phyloP scores from a whole-genome alignment of 192 early-diverging fungal species.

The Kappamyces sp. region DNA sequence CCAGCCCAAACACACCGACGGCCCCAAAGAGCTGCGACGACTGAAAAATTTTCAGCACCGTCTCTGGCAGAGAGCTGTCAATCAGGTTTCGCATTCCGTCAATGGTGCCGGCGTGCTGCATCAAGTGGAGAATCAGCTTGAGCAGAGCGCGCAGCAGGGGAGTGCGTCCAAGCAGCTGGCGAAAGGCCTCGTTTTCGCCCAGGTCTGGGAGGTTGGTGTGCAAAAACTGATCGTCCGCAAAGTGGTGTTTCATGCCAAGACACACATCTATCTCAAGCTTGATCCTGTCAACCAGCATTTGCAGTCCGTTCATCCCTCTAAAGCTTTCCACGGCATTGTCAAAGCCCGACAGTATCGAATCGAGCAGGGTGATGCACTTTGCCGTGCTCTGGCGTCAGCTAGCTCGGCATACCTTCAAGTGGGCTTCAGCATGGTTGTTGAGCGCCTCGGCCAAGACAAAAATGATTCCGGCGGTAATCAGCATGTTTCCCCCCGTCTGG shows the following conservation, averaged over 20 bases:
- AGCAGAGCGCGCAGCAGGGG: constrained; percentile 80
- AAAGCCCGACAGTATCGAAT: constrained; percentile 75
- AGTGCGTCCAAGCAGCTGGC: constrained; percentile 59
- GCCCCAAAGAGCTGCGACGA: constrained; percentile 72
- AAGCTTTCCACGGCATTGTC: constrained; percentile 73
- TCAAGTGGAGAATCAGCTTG: constrained; percentile 87
- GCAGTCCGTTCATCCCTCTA: constrained; percentile 74
- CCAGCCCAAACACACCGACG: constrained; percentile 67
- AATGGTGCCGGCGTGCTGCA: constrained; percentile 85
- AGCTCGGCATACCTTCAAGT: constrained; percentile 50
- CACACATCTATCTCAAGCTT: constrained; percentile 61
- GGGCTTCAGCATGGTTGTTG: constrained; percentile 49
- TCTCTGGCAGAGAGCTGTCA: constrained; percentile 74
- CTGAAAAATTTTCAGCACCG: constrained; percentile 68
- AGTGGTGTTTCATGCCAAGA: constrained; percentile 17
- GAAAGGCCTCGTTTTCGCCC: constrained; percentile 76
- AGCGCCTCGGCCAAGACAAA: constrained; percentile 71
- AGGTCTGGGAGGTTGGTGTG: constrained; percentile 28
- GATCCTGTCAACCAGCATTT: constrained; percentile 71
- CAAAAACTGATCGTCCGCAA: not conserved
- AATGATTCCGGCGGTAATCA: constrained; percentile 87
- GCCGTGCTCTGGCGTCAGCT: constrained; percentile 21
- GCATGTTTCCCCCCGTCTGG: constrained; percentile 78
- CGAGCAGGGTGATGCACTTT: constrained; percentile 72
- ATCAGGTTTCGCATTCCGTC: constrained; percentile 93